Evolutionary conservation across 768 basidiomycete genomes (phyloP).

Genomic region (Boletus tylopilopsis): DNA sequence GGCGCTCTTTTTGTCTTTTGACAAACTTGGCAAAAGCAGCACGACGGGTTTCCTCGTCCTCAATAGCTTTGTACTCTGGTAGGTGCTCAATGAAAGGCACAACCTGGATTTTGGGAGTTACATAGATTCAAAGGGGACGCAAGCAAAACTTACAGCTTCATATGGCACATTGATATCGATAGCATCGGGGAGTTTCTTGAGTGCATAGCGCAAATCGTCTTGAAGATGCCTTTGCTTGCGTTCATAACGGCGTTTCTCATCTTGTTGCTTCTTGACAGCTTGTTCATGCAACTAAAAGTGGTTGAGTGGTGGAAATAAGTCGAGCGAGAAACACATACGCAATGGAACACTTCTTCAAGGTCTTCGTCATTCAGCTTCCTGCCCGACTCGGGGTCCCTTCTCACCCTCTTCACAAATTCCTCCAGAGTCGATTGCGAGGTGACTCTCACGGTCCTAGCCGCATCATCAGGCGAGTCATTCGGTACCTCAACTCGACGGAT

Average conservation of each 20-base stretch:
- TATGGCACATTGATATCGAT: constrained; percentile 72
- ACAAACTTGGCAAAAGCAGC: constrained; percentile 85
- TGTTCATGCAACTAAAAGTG: constrained; percentile 60
- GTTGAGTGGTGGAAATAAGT: constrained; percentile 5
- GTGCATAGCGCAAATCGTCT: constrained; percentile 93
- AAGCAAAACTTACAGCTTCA: constrained; percentile 62
- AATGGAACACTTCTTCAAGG: constrained; percentile 53
- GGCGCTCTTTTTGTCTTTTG: constrained; percentile 88
- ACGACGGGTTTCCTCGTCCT: constrained; percentile 81
- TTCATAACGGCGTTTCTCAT: constrained; percentile 85
- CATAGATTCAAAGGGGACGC: not conserved
- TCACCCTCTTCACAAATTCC: constrained; percentile 57
- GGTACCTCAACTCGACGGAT: constrained; percentile 42
- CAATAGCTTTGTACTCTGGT: constrained; percentile 81
- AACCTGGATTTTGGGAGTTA: constrained; percentile 39
- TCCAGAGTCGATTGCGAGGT: constrained; percentile 59
- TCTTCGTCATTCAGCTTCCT: constrained; percentile 49
- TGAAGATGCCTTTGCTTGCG: constrained; percentile 82
- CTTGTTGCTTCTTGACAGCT: constrained; percentile 71
- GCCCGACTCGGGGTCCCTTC: constrained; percentile 51
- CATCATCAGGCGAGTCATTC: constrained; percentile 30
- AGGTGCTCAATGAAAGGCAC: constrained; percentile 76
- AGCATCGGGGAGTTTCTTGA: constrained; percentile 84
- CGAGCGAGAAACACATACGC: constrained; percentile 42
- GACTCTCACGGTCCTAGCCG: constrained; percentile 37